Evolutionary conservation across 371 early-diverging fungal genomes (phyloP).

Genomic region (Mortierella sp.): DNA sequence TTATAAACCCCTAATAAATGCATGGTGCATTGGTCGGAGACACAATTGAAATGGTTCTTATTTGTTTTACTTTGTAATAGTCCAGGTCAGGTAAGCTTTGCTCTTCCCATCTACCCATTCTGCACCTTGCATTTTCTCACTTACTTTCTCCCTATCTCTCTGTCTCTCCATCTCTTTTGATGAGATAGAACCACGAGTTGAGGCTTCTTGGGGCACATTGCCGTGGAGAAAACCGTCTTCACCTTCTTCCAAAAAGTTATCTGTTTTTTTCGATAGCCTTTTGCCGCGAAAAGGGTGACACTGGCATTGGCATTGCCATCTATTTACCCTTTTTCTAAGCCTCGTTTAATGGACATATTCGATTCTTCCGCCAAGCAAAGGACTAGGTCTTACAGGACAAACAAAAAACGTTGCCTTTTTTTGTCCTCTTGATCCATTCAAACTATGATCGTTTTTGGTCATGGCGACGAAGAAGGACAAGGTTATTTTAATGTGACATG

Average conservation of each 20-base stretch:
- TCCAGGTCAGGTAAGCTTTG: too few species aligned
- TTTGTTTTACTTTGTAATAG: too few species aligned
- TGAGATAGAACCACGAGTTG: background rate
- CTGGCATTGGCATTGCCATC: background rate
- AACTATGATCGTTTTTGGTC: background rate
- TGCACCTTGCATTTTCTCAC: background rate
- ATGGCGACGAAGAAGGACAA: background rate
- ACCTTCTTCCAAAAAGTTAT: background rate
- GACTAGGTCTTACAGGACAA: background rate
- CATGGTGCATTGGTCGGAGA: slow-evolving; percentile 9
- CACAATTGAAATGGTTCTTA: background rate
- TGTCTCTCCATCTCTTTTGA: background rate
- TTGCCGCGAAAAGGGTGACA: background rate
- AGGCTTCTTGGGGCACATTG: background rate
- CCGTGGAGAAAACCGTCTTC: background rate
- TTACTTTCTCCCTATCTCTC: background rate
- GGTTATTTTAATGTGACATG: background rate
- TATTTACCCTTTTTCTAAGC: background rate
- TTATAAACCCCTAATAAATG: background rate
- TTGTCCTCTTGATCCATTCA: background rate
- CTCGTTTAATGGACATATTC: background rate
- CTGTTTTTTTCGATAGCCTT: background rate
- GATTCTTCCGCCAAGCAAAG: background rate
- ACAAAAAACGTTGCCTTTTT: background rate
- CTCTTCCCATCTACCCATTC: slow-evolving; percentile 11